Evolutionary conservation across 768 basidiomycete species (phyloP), one percentile per base, ranked within the genome.

Genomic region (Phlebiopsis gigantea): DNA sequence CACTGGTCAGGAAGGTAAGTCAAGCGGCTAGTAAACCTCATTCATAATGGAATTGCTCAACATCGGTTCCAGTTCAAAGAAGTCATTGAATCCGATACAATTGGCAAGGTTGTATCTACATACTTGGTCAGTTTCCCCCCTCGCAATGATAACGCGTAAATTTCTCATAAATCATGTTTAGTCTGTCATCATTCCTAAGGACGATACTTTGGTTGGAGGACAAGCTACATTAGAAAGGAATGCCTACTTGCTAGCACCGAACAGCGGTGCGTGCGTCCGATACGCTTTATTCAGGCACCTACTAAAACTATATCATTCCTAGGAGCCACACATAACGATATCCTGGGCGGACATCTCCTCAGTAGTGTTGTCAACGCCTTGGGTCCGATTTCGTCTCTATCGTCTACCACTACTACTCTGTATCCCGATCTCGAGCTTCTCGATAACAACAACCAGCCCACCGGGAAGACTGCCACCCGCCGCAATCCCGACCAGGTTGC

Each of bases 21-120:
- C 3, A 2, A 14, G 3, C 29, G 28, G 44, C 46, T 39, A 39
- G 8, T 22, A 22, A 24, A 56, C 15, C 28, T 19, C n/a, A n/a
- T 10, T 56, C 59, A 52, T 10, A 24, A 47, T 25, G 25, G 34
- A 9, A 9, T 39, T 8, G 21, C 15, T 10, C 42, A 17, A 9
- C 34, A 39, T 9, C 34, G 34, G 17, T 17, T 39, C 34, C 8
- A 72, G 72, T 62, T 69, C n/a, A 72, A 71, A 60, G 62, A 67
- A 31, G 55, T 72, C 10, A 58, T 73, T 22, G 64, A 63, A 6
- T 62, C 62, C 9, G 73, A 72, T 1, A 58, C 62, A 30, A 68
- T 73, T 29, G 73, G 71, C 2, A 65, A 68, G 46, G 57, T 74
- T 8, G 49, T 64, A 4, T 70, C 71, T 47, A 65, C 63, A 29